Conservation (phyloP, 257 asterid species). For the Plantago ovata region DNA sequence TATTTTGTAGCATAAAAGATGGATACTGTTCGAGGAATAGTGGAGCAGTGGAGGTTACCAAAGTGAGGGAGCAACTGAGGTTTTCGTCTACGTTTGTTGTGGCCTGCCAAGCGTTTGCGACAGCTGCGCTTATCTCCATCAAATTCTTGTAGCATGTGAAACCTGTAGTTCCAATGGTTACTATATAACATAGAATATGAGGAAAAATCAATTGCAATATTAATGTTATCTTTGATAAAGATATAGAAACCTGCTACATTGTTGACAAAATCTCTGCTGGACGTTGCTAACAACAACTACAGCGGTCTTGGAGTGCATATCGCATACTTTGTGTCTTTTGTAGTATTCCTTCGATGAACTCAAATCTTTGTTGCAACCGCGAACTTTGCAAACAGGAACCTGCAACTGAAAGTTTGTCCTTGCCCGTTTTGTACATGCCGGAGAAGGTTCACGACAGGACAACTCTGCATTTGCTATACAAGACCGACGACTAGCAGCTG, state of each 20-base stretch:
- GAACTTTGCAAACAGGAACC: conserved; percentile 56
- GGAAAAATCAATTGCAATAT: not conserved
- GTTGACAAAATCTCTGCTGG: conserved; percentile 76
- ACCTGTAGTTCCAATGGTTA: conserved; percentile 34
- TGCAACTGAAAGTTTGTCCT: conserved; percentile 29
- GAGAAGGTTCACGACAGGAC: conserved; percentile 31
- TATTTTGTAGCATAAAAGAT: not conserved
- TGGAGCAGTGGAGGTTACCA: conserved; percentile 31
- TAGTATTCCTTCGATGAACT: conserved; percentile 64
- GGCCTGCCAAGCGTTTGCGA: conserved; percentile 72
- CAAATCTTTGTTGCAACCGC: conserved; percentile 63
- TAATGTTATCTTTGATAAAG: too few relatives aligned
- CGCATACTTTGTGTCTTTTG: conserved; percentile 76
- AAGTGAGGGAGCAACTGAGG: conserved; percentile 47
- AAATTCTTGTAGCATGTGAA: conserved; percentile 57
- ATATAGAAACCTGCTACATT: conserved; percentile 62
- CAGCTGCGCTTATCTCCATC: conserved; percentile 75
- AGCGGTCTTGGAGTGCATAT: conserved; percentile 61
- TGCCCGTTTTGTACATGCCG: conserved; percentile 34
- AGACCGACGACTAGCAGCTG: too few relatives aligned
- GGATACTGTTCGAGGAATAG: not conserved
- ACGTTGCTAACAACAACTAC: conserved; percentile 56
- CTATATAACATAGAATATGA: not conserved
- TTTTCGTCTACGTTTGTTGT: conserved; percentile 63
- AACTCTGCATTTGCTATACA: conserved; percentile 19